Evolutionary conservation across 148 eudicot genomes (phyloP).

Genomic region (Beta vulgaris): DNA sequence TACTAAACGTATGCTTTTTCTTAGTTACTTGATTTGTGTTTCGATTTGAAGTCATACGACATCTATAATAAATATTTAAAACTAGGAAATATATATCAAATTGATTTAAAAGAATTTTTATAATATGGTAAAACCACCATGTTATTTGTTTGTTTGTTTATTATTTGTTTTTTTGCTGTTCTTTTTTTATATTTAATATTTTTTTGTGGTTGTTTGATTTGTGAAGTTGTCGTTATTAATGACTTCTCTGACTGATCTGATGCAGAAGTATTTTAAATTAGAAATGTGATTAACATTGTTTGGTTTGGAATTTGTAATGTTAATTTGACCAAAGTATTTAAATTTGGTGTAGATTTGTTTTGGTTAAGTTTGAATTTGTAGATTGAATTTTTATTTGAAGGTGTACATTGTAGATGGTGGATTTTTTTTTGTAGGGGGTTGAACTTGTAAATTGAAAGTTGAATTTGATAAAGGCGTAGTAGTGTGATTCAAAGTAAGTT

Average conservation of each 20-base stretch:
- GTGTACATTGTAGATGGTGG: background rate
- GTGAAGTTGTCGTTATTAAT: constrained; percentile 15
- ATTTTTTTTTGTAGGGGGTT: background rate
- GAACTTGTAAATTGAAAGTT: too few species aligned
- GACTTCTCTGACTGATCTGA: background rate
- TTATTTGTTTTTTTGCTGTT: background rate
- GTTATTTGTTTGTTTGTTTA: background rate
- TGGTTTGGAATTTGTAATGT: background rate
- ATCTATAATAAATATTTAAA: too few species aligned
- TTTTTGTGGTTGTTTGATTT: background rate
- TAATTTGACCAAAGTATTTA: too few species aligned
- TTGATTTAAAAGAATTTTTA: too few species aligned
- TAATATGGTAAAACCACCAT: too few species aligned
- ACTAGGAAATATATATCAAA: too few species aligned
- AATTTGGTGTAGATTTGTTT: background rate
- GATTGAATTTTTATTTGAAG: background rate
- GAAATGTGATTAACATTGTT: background rate
- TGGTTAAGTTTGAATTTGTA: background rate
- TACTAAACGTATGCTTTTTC: constrained; percentile 23
- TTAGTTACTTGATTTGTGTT: background rate
- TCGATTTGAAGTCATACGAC: too few species aligned
- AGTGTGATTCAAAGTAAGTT: background rate
- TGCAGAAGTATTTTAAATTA: background rate
- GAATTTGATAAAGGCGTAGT: too few species aligned
- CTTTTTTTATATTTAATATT: background rate